Conservation (phyloP, 1,139 yeast genomes). For the Suhomyces ambrosiae region DNA sequence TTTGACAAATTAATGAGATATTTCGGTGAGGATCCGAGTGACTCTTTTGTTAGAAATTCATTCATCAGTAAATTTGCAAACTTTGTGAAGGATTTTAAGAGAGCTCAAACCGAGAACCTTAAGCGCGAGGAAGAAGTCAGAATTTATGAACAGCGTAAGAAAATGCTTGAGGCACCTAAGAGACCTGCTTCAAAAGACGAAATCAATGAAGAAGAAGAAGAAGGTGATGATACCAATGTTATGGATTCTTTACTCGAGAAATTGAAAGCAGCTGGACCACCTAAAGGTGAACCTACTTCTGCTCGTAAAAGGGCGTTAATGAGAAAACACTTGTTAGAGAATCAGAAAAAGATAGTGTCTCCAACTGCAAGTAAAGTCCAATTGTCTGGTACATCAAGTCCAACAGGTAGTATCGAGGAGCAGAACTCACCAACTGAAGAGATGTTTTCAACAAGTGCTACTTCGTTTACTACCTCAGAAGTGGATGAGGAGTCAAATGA, state of each 20-base stretch:
- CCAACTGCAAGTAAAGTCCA: slow-evolving; percentile 8
- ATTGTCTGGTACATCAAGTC: not conserved
- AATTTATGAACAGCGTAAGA: slow-evolving; percentile 73
- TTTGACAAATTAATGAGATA: slow-evolving; percentile 71
- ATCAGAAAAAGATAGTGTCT: slow-evolving; percentile 25
- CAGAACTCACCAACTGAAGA: slow-evolving; percentile 15
- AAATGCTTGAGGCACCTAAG: slow-evolving; percentile 53
- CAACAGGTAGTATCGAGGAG: slow-evolving; percentile 5
- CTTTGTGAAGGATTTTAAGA: slow-evolving; percentile 73
- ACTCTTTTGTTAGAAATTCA: slow-evolving; percentile 62
- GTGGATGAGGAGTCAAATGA: slow-evolving; percentile 10
- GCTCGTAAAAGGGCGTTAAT: slow-evolving; percentile 84
- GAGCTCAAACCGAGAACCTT: slow-evolving; percentile 74
- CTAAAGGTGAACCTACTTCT: slow-evolving; percentile 72
- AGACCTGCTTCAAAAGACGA: slow-evolving; percentile 20
- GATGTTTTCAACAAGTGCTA: slow-evolving; percentile 5
- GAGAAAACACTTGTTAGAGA: slow-evolving; percentile 57
- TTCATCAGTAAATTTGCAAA: slow-evolving; percentile 75
- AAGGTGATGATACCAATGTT: slow-evolving; percentile 50
- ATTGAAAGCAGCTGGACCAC: slow-evolving; percentile 72
- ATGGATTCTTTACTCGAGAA: slow-evolving; percentile 76
- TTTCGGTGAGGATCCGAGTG: slow-evolving; percentile 78
- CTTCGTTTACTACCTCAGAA: slow-evolving; percentile 11
- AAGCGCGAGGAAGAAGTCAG: slow-evolving; percentile 79
- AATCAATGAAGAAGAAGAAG: slow-evolving; percentile 21